These are phyloP conservation scores for Sindora glabra DNA, from an alignment of 306 rosid genomes.

Conservation along the genomic window DNA sequence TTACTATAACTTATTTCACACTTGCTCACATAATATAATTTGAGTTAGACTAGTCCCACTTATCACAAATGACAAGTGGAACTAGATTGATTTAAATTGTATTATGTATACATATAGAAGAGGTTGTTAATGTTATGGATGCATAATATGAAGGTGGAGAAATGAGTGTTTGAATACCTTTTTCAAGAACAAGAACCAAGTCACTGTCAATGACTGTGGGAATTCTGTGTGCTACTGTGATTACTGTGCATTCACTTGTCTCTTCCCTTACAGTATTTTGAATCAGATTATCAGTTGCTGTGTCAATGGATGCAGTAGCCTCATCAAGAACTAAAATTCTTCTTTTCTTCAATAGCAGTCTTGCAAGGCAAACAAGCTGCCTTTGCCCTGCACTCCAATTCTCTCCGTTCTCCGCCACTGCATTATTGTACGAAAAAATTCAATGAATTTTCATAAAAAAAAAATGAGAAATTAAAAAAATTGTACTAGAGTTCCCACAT, in stretches of 20 bases:
- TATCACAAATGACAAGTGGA: neutral
- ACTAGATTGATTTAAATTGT: no score
- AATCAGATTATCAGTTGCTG: conserved; percentile 39
- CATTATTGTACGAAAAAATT: neutral
- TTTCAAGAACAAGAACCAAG: conserved; percentile 43
- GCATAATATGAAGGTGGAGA: neutral
- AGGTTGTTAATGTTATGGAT: neutral
- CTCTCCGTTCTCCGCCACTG: conserved; percentile 54
- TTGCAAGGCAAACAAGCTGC: conserved; percentile 54
- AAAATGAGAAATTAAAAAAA: no score
- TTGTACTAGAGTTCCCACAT: neutral
- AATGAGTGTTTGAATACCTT: conserved; percentile 20
- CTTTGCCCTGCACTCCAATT: conserved; percentile 66
- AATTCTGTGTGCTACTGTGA: conserved; percentile 53
- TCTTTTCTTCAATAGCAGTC: conserved; percentile 44
- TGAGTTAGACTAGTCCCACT: no score
- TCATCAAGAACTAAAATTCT: conserved; percentile 49
- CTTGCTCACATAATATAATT: no score
- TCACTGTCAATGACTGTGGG: conserved; percentile 48
- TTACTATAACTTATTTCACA: no score
- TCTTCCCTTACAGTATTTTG: conserved; percentile 39
- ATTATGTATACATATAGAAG: no score
- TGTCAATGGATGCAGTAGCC: conserved; percentile 57
- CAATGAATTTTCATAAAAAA: neutral
- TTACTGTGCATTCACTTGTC: conserved; percentile 43